These are phyloP conservation scores for Prunus mira DNA, from an alignment of 306 rosid species.

Conservation along the genomic window DNA sequence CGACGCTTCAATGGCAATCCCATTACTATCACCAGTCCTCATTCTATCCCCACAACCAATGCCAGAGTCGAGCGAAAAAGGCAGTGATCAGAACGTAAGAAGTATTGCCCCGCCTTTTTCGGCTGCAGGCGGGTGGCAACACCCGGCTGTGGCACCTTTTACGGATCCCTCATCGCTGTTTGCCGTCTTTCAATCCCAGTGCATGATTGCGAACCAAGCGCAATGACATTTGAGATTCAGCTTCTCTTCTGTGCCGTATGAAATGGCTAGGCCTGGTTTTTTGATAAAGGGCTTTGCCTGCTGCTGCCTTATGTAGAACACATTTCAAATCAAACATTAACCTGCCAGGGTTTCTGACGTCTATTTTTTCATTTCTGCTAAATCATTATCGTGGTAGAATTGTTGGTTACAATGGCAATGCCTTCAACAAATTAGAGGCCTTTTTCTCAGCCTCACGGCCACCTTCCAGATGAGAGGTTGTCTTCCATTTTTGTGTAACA, in stretches of 20 bases:
- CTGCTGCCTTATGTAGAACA: not conserved
- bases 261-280: not conserved
- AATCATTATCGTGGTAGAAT: not conserved
- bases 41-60: conserved; percentile 41
- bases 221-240: conserved; percentile 20
- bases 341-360: not conserved
- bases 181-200: conserved; percentile 51
- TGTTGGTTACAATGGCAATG: not conserved
- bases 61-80: conserved; percentile 22
- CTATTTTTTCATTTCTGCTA: not conserved
- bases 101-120: not conserved
- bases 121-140: conserved; percentile 46
- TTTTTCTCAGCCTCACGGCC: not conserved
- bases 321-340: not conserved
- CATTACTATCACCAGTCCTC: conserved; percentile 60
- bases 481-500: not conserved
- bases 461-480: not conserved
- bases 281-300: not conserved
- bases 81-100: not conserved
- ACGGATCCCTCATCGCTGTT: conserved; percentile 47
- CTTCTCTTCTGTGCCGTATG: not conserved
- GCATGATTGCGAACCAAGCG: conserved; percentile 41
- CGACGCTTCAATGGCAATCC: conserved; percentile 52
- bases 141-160: conserved; percentile 48
- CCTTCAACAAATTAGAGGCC: not conserved